phyloP scores from a whole-genome alignment of 768 basidiomycete species.

The Pluteus cervinus region DNA sequence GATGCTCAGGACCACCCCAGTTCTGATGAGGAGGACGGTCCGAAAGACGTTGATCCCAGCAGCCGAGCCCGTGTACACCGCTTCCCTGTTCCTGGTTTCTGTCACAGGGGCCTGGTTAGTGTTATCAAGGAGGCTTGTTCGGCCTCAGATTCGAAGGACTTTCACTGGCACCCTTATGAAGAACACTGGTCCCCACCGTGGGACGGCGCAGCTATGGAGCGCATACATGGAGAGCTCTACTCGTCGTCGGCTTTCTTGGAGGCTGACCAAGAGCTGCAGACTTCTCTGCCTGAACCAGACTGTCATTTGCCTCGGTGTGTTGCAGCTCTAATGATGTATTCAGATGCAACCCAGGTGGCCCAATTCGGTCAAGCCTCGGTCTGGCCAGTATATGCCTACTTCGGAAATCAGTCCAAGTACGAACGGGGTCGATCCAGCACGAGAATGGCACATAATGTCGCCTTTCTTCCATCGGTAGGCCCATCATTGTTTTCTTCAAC shows the following conservation, averaged over 20 bases:
- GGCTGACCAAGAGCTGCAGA: not conserved
- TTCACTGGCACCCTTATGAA: no score
- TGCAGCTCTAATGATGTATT: constrained; percentile 20
- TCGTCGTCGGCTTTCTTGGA: not conserved
- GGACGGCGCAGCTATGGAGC: not conserved
- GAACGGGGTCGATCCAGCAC: constrained; percentile 18
- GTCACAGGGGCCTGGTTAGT: no score
- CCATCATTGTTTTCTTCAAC: constrained; percentile 2
- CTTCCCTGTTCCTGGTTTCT: no score
- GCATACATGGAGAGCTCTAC: constrained; percentile 1
- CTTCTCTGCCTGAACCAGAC: no score
- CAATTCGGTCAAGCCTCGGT: constrained; percentile 29
- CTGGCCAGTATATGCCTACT: constrained; percentile 37
- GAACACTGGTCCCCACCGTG: no score
- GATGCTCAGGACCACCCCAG: no score
- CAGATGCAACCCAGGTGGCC: constrained; percentile 18
- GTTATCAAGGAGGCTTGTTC: no score
- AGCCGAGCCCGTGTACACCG: no score
- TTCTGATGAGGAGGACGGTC: no score
- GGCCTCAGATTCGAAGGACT: no score
- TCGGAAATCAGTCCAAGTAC: constrained; percentile 38
- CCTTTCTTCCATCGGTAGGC: constrained; percentile 37
- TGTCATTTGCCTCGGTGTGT: no score
- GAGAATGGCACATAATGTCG: constrained; percentile 31
- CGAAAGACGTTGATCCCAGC: no score